phyloP scores from a whole-genome alignment of 2,329 filamentous ascomycete genomes.

The Macrophomina pseudophaseolina region DNA sequence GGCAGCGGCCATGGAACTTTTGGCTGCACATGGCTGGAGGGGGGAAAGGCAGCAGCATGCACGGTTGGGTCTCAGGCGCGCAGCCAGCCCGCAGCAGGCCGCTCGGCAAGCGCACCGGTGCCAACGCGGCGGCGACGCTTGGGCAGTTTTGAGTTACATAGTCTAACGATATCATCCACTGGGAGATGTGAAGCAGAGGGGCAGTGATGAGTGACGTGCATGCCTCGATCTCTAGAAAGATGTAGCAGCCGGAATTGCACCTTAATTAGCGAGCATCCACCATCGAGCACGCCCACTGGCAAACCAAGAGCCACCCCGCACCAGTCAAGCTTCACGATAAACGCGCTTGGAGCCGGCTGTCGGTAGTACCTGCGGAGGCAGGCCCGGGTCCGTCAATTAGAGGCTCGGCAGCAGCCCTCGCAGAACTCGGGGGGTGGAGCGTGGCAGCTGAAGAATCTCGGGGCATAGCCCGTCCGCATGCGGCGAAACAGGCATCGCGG shows the following conservation, averaged over 20 bases:
- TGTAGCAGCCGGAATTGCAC: conserved; percentile 3
- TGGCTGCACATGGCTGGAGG: background rate
- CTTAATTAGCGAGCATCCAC: background rate
- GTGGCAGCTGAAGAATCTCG: background rate
- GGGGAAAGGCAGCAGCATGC: background rate
- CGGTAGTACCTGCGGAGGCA: background rate
- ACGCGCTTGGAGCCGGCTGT: background rate
- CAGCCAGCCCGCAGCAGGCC: background rate
- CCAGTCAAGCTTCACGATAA: conserved; percentile 3
- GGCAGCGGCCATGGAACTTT: background rate
- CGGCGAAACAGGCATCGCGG: conserved; percentile 4
- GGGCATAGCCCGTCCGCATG: conserved; percentile 11
- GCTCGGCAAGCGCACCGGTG: background rate
- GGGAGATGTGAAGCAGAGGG: background rate
- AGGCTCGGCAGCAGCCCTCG: background rate
- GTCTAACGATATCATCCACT: background rate
- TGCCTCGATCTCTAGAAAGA: conserved; percentile 1
- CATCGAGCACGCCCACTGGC: conserved; percentile 3
- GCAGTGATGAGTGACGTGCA: conserved; percentile 1
- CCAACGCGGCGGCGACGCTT: background rate
- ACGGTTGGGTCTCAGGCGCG: background rate
- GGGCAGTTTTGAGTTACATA: conserved; percentile 1
- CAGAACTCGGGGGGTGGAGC: background rate
- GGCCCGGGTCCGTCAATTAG: background rate
- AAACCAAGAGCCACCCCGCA: background rate